A percentile compares a stretch with the other conserved stretches of the same genome.
Conservation (phyloP, 371 early-diverging fungal species). For the Blakeslea trispora region DNA sequence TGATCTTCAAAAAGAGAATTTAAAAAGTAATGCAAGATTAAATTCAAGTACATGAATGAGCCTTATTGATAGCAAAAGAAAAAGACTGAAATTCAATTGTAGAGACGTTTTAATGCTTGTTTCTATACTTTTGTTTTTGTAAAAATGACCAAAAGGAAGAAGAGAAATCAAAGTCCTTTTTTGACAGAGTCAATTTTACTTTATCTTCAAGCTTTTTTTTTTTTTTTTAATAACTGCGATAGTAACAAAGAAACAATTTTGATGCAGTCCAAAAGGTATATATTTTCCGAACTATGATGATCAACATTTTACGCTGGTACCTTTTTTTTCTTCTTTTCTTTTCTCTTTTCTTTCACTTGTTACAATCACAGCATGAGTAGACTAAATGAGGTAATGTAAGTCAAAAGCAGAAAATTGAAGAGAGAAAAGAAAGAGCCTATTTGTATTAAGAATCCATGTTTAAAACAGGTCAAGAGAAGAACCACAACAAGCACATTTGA, state of each 20-base stretch:
- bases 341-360: constrained; percentile 1
- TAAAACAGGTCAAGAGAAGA: constrained; percentile 7
- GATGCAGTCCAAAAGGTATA: constrained; percentile 22
- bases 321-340: constrained; percentile 1
- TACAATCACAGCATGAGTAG: constrained; percentile 3
- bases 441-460: not conserved
- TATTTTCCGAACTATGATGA: constrained; percentile 27
- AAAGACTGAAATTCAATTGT: too few species aligned
- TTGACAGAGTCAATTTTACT: too few species aligned
- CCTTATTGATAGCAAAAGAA: too few species aligned
- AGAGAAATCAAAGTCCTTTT: too few species aligned
- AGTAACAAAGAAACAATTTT: constrained; percentile 6
- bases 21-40: too few species aligned
- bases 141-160: too few species aligned
- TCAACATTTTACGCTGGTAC: not conserved
- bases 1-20: too few species aligned
- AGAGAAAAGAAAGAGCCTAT: too few species aligned
- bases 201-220: not conserved
- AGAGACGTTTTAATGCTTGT: too few species aligned
- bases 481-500: constrained; percentile 14
- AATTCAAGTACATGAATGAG: too few species aligned
- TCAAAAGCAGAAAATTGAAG: too few species aligned
- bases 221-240: not conserved
- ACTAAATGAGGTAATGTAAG: constrained; percentile 27
- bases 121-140: too few species aligned